Evolutionary conservation across 148 eudicot genomes (phyloP), one percentile per base, ranked within the genome.

Genomic region (Selenicereus undatus): DNA sequence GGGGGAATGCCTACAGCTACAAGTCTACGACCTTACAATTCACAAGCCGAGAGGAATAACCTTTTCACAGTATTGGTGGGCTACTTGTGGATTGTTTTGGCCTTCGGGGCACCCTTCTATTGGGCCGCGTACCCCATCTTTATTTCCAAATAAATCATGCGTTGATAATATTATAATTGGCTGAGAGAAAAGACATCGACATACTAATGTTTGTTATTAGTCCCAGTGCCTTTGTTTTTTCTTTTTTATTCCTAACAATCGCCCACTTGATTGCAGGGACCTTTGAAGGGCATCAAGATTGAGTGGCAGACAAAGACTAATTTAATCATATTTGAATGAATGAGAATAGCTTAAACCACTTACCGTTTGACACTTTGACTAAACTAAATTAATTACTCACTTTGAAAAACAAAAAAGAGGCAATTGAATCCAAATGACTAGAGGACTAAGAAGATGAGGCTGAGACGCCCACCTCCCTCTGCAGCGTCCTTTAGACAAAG

Each of bases 301-400:
- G 8, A 51, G 75, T 79, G 81, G 81, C 75, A 79, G 81, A 71
- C 81, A 79, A 79, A 22, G 68, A 64, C 68, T 64, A 64, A 64
- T 64, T 64, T 29, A 64, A 22, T 64, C 68, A 64, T n/a, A n/a
- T 64, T 22, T 64, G 29, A 64, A 64, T n/a, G 29, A 64, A 64
- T n/a, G 29, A 64, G 29, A 64, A 64, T 64, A 22, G 22, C 68
- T 64, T 64, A 64, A 77, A 58, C 71, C 42, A 77, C 43, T 77
- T 43, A 58, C 76, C 18, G 48, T 74, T 48, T 48, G 32, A 32
- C 32, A 32, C 32, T 32, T 32, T 32, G 35, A 29, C 54, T 24
- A 11, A 74, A n/a, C 68, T 62, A 74, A 74, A 52, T 74, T 50
- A 26, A 74, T 24, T 50, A 11, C 36, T 50, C 32, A 43, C 7